phyloP scores from a whole-genome alignment of 495 filamentous ascomycete genomes.

The Penicillium coprophilum region DNA sequence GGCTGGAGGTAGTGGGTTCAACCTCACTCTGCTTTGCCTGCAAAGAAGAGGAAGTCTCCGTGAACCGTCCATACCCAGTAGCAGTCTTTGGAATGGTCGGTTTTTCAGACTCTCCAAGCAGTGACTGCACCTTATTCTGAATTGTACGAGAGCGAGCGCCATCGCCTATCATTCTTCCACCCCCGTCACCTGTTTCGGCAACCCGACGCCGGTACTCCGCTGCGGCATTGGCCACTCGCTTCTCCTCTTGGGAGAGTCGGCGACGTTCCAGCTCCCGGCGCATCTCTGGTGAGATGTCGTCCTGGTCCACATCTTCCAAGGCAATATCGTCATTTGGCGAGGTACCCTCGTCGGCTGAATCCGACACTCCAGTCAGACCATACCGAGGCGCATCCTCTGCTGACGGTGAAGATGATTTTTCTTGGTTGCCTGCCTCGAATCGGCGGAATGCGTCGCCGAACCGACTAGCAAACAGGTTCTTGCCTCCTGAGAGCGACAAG shows the following conservation, averaged over 20 bases:
- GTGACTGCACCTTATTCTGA: constrained; percentile 81
- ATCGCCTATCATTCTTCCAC: constrained; percentile 47
- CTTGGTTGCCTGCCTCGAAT: constrained; percentile 69
- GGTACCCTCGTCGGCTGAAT: constrained; percentile 34
- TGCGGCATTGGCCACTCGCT: constrained; percentile 86
- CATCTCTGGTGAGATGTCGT: constrained; percentile 84
- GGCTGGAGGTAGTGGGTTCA: constrained; percentile 4
- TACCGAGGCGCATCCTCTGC: constrained; percentile 43
- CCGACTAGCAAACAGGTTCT: constrained; percentile 81
- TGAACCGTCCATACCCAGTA: constrained; percentile 84
- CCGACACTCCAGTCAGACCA: constrained; percentile 66
- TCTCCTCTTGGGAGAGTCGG: constrained; percentile 83
- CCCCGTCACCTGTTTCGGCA: constrained; percentile 58
- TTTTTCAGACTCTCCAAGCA: constrained; percentile 77
- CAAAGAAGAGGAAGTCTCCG: constrained; percentile 52
- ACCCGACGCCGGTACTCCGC: constrained; percentile 83
- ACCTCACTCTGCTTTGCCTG: constrained; percentile 40
- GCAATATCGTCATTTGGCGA: constrained; percentile 54
- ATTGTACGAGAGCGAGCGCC: constrained; percentile 70
- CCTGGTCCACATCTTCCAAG: constrained; percentile 58
- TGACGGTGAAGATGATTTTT: constrained; percentile 55
- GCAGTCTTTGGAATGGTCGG: constrained; percentile 67
- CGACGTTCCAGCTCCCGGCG: constrained; percentile 85
- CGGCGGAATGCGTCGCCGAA: constrained; percentile 95
- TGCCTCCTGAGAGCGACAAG: constrained; percentile 71